These are phyloP conservation scores for Gossypium arboreum DNA, from an alignment of 345 rosid species.

Conservation along the genomic window DNA sequence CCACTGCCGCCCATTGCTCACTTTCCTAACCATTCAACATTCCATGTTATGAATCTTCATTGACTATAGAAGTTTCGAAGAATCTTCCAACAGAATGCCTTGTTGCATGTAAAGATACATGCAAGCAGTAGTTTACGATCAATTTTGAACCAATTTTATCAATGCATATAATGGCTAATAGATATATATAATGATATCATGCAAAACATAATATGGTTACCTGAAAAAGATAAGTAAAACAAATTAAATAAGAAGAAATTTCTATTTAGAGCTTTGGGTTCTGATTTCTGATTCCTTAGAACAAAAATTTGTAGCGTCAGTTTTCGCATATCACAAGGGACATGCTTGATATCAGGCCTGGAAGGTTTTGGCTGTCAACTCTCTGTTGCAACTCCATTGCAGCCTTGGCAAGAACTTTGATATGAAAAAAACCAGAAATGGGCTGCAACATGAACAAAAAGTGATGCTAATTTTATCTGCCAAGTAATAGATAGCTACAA, in stretches of 20 bases:
- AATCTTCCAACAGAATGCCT: background rate
- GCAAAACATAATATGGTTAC: too few species aligned
- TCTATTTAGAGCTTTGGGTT: background rate
- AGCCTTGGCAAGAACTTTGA: constrained; percentile 63
- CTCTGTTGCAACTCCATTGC: constrained; percentile 63
- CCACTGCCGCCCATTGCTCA: background rate
- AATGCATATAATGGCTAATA: background rate
- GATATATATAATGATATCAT: too few species aligned
- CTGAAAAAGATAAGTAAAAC: too few species aligned
- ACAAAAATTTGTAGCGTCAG: constrained; percentile 3
- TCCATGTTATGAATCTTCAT: background rate
- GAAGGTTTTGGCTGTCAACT: constrained; percentile 63
- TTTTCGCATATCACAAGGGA: constrained; percentile 31
- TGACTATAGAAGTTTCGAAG: background rate
- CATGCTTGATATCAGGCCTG: constrained; percentile 55
- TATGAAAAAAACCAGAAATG: constrained; percentile 56
- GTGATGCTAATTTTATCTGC: background rate
- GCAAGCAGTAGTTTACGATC: background rate
- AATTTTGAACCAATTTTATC: background rate
- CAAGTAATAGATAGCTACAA: background rate
- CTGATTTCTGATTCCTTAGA: background rate
- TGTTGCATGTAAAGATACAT: background rate
- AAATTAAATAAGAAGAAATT: too few species aligned
- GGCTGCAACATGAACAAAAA: constrained; percentile 14
- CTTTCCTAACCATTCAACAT: background rate